Percentiles rank a stretch among this genome's conserved stretches.
phyloP scores from a whole-genome alignment of 192 early-diverging fungal species.

The Entophlyctis luteolus region DNA sequence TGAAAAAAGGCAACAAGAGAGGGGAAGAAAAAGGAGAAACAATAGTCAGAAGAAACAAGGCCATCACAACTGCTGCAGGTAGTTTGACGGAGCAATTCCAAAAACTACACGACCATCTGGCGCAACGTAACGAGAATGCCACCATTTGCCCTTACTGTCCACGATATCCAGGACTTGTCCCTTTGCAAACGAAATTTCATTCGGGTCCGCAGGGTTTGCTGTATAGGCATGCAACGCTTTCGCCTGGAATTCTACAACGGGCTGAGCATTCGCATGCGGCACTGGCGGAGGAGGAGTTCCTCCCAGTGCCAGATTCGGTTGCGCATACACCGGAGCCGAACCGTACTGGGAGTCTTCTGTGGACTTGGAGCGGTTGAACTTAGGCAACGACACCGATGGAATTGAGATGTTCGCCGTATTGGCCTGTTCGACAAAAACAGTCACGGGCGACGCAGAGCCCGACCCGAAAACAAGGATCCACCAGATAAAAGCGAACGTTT shows the following conservation, averaged over 20 bases:
- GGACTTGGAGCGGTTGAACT: not conserved
- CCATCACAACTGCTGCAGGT: constrained; percentile 38
- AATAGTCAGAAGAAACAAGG: not conserved
- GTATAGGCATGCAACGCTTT: constrained; percentile 51
- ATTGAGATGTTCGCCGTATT: not conserved
- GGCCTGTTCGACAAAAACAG: not conserved
- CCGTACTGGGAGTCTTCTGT: not conserved
- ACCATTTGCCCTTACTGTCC: constrained; percentile 95
- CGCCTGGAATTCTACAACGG: not conserved
- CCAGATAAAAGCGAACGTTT: constrained; percentile 29
- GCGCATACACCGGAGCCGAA: too few relatives aligned
- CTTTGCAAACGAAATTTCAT: constrained; percentile 86
- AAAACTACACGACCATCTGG: constrained; percentile 57
- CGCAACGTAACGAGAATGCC: constrained; percentile 76
- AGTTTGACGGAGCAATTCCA: constrained; percentile 91
- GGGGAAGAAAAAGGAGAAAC: not conserved
- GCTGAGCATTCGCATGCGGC: not conserved
- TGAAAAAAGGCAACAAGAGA: too few relatives aligned
- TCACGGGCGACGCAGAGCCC: constrained; percentile 7
- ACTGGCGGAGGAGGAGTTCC: not conserved
- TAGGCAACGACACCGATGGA: constrained; percentile 18
- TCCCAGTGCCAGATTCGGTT: too few relatives aligned
- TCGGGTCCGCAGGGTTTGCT: constrained; percentile 85
- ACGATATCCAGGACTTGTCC: constrained; percentile 81
- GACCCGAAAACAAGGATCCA: constrained; percentile 32